Percentiles rank a stretch among this genome's conserved stretches.
Evolutionary conservation across 1,139 yeast species (phyloP).

Genomic region (Pichia terricola): DNA sequence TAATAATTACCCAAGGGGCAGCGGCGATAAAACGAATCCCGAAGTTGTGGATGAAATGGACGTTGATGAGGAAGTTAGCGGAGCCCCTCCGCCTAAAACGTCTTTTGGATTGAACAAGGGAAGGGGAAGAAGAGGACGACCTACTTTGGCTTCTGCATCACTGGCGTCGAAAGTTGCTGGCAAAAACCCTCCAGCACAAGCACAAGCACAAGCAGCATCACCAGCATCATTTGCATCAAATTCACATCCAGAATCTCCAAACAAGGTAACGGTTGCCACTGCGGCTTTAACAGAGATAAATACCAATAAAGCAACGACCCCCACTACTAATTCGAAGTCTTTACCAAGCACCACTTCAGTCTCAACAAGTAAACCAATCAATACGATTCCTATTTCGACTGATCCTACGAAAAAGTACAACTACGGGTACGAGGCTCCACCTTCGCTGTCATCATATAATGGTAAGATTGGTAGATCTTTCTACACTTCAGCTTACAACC

Average conservation of each 20-base stretch:
- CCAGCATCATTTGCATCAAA: not conserved
- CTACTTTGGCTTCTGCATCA: not conserved
- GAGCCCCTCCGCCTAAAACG: not conserved
- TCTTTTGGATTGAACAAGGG: not conserved
- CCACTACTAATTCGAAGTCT: no score
- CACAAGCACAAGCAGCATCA: not conserved
- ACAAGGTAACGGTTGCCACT: no score
- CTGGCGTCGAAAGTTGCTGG: not conserved
- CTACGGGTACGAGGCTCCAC: conserved; percentile 12
- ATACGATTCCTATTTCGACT: not conserved
- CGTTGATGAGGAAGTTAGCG: no score
- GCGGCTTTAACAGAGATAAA: no score
- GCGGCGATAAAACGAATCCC: not conserved
- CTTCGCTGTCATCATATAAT: conserved; percentile 10
- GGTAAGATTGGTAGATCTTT: conserved; percentile 23
- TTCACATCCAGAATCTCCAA: no score
- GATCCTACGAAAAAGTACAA: not conserved
- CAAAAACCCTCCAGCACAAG: not conserved
- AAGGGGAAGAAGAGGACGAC: conserved; percentile 6
- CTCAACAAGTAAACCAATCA: no score
- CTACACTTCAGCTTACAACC: conserved; percentile 33
- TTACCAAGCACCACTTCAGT: no score
- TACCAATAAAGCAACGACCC: no score
- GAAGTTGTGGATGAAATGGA: not conserved
- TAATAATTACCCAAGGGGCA: no score